Evolutionary conservation across 1,284 basidiomycete species (phyloP), one percentile per base, ranked within the genome.

Genomic region (Laetiporus sulphureus): DNA sequence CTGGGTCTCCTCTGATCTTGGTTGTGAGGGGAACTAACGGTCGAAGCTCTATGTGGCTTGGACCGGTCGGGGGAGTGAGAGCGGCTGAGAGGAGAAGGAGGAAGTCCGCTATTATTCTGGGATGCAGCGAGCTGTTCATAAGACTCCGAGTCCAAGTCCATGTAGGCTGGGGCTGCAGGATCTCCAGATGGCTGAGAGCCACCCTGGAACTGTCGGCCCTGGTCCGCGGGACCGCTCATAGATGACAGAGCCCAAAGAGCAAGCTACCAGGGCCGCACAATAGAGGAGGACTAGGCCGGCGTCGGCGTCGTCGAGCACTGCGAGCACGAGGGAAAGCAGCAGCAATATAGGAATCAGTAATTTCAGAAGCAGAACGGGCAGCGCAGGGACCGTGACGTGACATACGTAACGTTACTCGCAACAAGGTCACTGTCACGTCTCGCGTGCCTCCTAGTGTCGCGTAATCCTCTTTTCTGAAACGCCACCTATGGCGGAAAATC

Each of bases 11-110:
- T 67, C 50, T 71, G 72, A 61, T 74, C 68, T 45, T 71, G 65
- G 58, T 81, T 77, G 55, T 72, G 59, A 41, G 71, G 55, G 24
- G 69, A 64, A 45, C 72, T 68, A 41, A 73, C 56, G 3, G 82
- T 85, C 32, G 77, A 76, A 5, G 82, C 72, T 61, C 81, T 72
- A 27, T 70, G 72, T 42, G 78, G 81, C 36, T 65, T 53, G 16
- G 73, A 65, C 38, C 78, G 72, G 53, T 77, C 76, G 47, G 69
- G 63, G 22, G 69, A 52, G 40, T 66, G 65, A 38, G 65, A 50
- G 48, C 51, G 40, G 44, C 45, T 40, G 32, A 42, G 48, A n/a
- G 45, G 47, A 22, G 52, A 56, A 29, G 48, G 44, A 38, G 52
- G 54, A 41, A 40, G 42, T 36, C 42, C 47, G 24, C 51, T 54